Conservation (phyloP, 192 early-diverging fungal genomes). For the Podochytrium sp. region DNA sequence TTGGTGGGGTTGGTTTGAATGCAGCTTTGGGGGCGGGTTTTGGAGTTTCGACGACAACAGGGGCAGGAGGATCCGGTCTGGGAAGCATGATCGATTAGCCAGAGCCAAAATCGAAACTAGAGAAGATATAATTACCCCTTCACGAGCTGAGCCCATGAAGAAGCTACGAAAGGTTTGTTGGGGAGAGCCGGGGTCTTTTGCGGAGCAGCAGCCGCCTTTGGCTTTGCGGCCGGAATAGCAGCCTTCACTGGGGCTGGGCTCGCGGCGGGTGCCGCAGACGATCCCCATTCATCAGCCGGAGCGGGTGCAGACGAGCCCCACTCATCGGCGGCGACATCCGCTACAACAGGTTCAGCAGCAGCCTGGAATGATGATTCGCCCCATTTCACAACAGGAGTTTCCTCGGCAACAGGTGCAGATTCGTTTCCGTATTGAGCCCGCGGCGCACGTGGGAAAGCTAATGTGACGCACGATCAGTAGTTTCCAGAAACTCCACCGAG, state of each 20-base stretch:
- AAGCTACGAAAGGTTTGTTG: conserved; percentile 30
- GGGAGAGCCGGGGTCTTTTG: no score
- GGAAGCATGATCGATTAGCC: conserved; percentile 21
- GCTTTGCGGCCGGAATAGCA: conserved; percentile 22
- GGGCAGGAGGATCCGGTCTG: conserved; percentile 55
- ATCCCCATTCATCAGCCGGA: not conserved
- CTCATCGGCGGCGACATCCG: conserved; percentile 11
- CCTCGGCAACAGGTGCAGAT: conserved; percentile 19
- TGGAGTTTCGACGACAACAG: conserved; percentile 30
- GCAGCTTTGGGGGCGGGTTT: not conserved
- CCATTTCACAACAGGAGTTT: conserved; percentile 17
- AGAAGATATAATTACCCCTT: conserved; percentile 54
- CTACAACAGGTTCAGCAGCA: not conserved
- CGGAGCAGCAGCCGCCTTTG: conserved; percentile 14
- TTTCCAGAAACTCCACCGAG: not conserved
- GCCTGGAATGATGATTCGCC: conserved; percentile 23
- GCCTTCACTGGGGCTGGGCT: conserved; percentile 16
- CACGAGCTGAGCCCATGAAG: conserved; percentile 69
- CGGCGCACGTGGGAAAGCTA: conserved; percentile 34
- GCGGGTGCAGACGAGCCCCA: conserved; percentile 9
- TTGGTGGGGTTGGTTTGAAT: conserved; percentile 29
- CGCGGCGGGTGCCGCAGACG: not conserved
- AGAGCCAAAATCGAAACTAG: not conserved
- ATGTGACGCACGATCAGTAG: not conserved
- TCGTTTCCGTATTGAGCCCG: conserved; percentile 29